phyloP scores from a whole-genome alignment of 495 filamentous ascomycete species.

The Peziza echinospora region DNA sequence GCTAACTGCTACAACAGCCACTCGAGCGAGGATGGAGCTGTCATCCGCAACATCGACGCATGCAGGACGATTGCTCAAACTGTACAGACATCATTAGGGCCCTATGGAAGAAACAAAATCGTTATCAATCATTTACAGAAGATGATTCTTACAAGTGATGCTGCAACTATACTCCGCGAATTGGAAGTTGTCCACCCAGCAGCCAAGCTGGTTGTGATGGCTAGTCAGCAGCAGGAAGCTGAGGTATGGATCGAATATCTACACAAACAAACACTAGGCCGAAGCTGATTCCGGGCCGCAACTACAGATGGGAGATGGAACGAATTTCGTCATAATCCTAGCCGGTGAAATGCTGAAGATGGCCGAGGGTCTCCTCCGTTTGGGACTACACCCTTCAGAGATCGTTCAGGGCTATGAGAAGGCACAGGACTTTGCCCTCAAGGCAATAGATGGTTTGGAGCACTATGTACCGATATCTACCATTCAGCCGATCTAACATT shows the following conservation, averaged over 20 bases:
- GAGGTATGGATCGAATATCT: conserved; percentile 28
- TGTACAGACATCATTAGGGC: conserved; percentile 88
- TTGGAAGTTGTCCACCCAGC: conserved; percentile 97
- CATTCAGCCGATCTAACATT: neutral
- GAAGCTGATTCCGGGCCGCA: conserved; percentile 4
- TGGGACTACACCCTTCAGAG: conserved; percentile 93
- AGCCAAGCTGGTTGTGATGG: conserved; percentile 97
- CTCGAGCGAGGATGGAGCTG: conserved; percentile 95
- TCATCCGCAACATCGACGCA: conserved; percentile 95
- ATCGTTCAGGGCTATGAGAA: conserved; percentile 90
- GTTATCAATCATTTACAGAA: conserved; percentile 99
- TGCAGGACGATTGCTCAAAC: conserved; percentile 88
- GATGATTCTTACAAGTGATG: conserved; percentile 97
- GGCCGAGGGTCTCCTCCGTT: conserved; percentile 81
- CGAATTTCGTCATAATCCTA: conserved; percentile 89
- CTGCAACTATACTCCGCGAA: conserved; percentile 89
- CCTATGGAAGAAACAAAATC: conserved; percentile 98
- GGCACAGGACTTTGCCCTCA: conserved; percentile 69
- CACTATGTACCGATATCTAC: neutral
- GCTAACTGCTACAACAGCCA: conserved; percentile 36
- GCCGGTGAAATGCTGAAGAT: conserved; percentile 94
- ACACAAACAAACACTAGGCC: neutral
- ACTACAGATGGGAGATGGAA: conserved; percentile 73
- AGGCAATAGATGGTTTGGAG: conserved; percentile 49
- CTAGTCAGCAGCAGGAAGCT: conserved; percentile 91